Conservation (phyloP, 192 early-diverging fungal species). For the Lobosporangium transversale region DNA sequence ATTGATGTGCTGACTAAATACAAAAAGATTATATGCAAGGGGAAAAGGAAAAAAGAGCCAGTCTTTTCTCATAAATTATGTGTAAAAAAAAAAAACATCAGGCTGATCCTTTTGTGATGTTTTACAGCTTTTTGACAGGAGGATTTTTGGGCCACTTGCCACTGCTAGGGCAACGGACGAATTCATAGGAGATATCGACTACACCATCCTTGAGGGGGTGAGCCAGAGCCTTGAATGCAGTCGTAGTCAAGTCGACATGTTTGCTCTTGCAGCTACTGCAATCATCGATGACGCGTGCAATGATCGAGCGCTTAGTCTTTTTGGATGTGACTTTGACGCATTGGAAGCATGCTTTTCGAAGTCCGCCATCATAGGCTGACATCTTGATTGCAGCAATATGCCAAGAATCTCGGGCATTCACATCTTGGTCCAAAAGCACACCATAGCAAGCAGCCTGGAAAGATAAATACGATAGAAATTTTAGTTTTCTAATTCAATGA, state of each 20-base stretch:
- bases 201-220: slow-evolving; percentile 11
- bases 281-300: slow-evolving; percentile 43
- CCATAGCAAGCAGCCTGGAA: slow-evolving; percentile 37
- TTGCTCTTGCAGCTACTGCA: slow-evolving; percentile 20
- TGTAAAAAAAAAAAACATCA: too few relatives aligned
- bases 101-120: not conserved
- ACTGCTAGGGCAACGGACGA: slow-evolving; percentile 21
- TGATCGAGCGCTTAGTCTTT: slow-evolving; percentile 12
- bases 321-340: slow-evolving; percentile 42
- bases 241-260: slow-evolving; percentile 31
- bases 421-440: slow-evolving; percentile 22
- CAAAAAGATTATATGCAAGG: not conserved
- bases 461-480: not conserved
- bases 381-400: slow-evolving; percentile 37
- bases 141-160: slow-evolving; percentile 42
- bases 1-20: not conserved
- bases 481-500: not conserved
- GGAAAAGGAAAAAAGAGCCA: not conserved
- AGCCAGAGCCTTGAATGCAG: slow-evolving; percentile 16
- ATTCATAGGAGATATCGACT: slow-evolving; percentile 25
- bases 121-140: slow-evolving; percentile 8
- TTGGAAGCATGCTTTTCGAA: slow-evolving; percentile 23
- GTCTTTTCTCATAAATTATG: not conserved
- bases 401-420: slow-evolving; percentile 29
- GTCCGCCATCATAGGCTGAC: not conserved